Evolutionary conservation across 257 asterid genomes (phyloP).

Genomic region (Rauvolfia tetraphylla): DNA sequence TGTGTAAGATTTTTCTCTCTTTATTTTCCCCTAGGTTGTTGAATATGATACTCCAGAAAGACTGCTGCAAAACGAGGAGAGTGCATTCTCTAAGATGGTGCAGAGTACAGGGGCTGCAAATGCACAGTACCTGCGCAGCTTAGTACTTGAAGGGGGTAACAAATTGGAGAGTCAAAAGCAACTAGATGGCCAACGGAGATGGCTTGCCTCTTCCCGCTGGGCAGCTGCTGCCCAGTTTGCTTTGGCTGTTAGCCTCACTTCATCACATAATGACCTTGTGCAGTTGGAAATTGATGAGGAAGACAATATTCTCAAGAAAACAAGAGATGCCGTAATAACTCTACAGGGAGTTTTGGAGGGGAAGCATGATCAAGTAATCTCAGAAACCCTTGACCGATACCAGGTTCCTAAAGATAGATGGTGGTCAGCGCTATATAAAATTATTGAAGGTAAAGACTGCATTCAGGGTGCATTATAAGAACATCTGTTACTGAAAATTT

Average conservation of each 20-base stretch:
- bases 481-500: background rate
- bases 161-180: slow-evolving; percentile 36
- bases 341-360: slow-evolving; percentile 90
- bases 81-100: slow-evolving; percentile 68
- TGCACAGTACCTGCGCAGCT: slow-evolving; percentile 63
- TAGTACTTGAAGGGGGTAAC: slow-evolving; percentile 39
- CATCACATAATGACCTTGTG: slow-evolving; percentile 78
- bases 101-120: slow-evolving; percentile 80
- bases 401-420: slow-evolving; percentile 74
- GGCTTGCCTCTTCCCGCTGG: slow-evolving; percentile 96
- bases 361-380: slow-evolving; percentile 67
- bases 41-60: slow-evolving; percentile 24
- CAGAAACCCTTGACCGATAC: slow-evolving; percentile 66
- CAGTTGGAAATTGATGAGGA: slow-evolving; percentile 59
- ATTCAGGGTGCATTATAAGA: background rate
- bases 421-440: slow-evolving; percentile 87
- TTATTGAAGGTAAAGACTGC: slow-evolving; percentile 68
- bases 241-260: slow-evolving; percentile 74
- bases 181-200: slow-evolving; percentile 68
- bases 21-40: slow-evolving; percentile 3
- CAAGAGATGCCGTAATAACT: slow-evolving; percentile 86
- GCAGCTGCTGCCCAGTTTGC: slow-evolving; percentile 93
- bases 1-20: background rate
- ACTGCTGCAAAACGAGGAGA: slow-evolving; percentile 48
- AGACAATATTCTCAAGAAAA: slow-evolving; percentile 59